phyloP scores from a whole-genome alignment of 371 early-diverging fungal genomes.

The Apophysomyces sp. region DNA sequence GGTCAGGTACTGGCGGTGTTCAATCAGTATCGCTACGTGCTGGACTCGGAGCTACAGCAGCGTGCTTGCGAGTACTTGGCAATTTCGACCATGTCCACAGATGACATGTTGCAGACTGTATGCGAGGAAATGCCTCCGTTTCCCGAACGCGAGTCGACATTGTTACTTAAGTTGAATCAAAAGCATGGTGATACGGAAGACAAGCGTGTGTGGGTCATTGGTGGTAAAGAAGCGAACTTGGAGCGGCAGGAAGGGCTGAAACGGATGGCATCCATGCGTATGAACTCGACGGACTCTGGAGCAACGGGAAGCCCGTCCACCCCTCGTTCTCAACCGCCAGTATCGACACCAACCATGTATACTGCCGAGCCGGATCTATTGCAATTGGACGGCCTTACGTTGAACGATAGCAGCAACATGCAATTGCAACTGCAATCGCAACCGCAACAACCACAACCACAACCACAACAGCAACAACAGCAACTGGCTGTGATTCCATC shows the following conservation, averaged over 20 bases:
- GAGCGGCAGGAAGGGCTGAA: constrained; percentile 48
- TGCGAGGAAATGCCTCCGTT: constrained; percentile 98
- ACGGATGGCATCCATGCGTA: constrained; percentile 44
- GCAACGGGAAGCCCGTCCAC: constrained; percentile 1
- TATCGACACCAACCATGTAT: background rate
- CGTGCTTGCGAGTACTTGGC: constrained; percentile 95
- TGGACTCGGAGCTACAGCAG: constrained; percentile 95
- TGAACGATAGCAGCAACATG: constrained; percentile 8
- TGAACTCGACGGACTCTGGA: constrained; percentile 21
- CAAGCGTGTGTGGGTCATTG: constrained; percentile 93
- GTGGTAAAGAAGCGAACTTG: constrained; percentile 84
- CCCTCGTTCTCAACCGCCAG: constrained; percentile 17
- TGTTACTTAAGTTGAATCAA: constrained; percentile 78
- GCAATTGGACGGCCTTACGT: constrained; percentile 30
- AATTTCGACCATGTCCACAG: constrained; percentile 77
- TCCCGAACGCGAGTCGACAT: constrained; percentile 90
- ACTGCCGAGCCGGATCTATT: constrained; percentile 30
- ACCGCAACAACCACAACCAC: background rate
- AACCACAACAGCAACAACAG: background rate
- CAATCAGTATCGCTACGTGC: constrained; percentile 79
- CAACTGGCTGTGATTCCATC: constrained; percentile 12
- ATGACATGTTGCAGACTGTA: constrained; percentile 87
- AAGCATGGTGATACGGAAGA: constrained; percentile 91
- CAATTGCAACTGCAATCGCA: too few relatives aligned
- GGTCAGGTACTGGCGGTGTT: constrained; percentile 83